Evolutionary conservation across 2,329 filamentous ascomycete species (phyloP).

Genomic region (Exophiala viscosa): DNA sequence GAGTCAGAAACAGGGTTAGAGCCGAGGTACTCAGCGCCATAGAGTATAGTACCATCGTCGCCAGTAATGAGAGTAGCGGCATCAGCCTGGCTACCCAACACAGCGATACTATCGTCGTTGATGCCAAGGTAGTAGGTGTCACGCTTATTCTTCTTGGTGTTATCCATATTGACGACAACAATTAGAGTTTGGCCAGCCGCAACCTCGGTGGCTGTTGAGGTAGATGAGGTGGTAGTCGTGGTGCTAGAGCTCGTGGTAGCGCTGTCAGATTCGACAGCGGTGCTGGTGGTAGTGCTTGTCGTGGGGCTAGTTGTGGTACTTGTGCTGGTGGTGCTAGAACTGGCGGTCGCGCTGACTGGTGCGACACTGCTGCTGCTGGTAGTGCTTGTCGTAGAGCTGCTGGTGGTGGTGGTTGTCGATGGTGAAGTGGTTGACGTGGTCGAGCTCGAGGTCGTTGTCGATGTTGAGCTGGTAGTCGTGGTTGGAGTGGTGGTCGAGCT

Average conservation of each 20-base stretch:
- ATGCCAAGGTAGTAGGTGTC: too few relatives aligned
- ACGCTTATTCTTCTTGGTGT: too few relatives aligned
- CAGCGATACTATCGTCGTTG: too few relatives aligned
- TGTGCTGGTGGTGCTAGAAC: conserved; percentile 6
- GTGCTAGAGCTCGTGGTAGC: neutral
- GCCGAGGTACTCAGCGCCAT: too few relatives aligned
- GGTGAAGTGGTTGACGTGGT: too few relatives aligned
- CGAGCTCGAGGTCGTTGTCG: too few relatives aligned
- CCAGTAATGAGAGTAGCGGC: neutral
- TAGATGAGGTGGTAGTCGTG: conserved; percentile 2
- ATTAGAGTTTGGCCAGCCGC: too few relatives aligned
- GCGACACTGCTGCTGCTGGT: conserved; percentile 5
- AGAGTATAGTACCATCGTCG: neutral
- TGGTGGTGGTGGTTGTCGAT: conserved; percentile 1
- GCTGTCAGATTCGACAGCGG: neutral
- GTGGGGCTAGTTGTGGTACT: conserved; percentile 3
- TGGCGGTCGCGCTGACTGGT: conserved; percentile 16
- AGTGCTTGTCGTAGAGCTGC: conserved; percentile 2
- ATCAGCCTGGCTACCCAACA: neutral
- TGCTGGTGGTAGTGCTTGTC: conserved; percentile 6
- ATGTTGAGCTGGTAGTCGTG: conserved; percentile 8
- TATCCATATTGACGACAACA: too few relatives aligned
- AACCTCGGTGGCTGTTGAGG: neutral
- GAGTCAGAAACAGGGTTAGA: neutral
- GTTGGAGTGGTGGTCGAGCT: conserved; percentile 16